Evolutionary conservation across 768 basidiomycete species (phyloP).

Genomic region (Asterophora lycoperdoides): DNA sequence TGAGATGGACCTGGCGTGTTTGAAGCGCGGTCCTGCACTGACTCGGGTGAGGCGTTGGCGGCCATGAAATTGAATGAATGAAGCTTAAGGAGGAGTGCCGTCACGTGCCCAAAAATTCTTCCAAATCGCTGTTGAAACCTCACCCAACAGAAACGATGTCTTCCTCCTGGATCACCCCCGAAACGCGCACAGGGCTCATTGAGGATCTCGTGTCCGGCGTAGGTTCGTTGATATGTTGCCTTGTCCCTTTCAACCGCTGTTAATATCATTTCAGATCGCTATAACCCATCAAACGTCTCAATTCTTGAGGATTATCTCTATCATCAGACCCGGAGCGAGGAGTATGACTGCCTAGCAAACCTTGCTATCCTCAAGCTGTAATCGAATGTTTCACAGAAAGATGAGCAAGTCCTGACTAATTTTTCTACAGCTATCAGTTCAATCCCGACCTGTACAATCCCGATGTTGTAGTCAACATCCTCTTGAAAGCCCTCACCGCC

Average conservation of each 20-base stretch:
- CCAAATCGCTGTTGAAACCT: background rate
- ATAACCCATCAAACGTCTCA: constrained; percentile 91
- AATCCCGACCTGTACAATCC: constrained; percentile 91
- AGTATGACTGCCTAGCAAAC: constrained; percentile 94
- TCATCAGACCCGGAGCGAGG: constrained; percentile 85
- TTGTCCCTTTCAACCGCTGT: constrained; percentile 3
- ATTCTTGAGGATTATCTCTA: constrained; percentile 97
- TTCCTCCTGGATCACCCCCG: constrained; percentile 67
- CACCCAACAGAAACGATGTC: constrained; percentile 35
- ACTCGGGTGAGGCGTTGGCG: background rate
- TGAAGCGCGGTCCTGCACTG: background rate
- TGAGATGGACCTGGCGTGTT: background rate
- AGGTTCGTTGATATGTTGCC: constrained; percentile 45
- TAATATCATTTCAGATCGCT: constrained; percentile 63
- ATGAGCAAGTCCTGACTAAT: constrained; percentile 8
- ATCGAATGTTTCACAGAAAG: constrained; percentile 16
- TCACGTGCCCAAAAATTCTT: constrained; percentile 29
- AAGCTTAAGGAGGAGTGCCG: background rate
- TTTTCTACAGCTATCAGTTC: constrained; percentile 77
- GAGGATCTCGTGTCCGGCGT: constrained; percentile 90
- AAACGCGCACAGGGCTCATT: constrained; percentile 80
- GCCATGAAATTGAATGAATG: no score
- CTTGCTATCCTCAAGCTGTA: constrained; percentile 92
- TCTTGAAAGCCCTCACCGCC: constrained; percentile 85
- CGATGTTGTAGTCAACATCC: constrained; percentile 91